Evolutionary conservation across 2,329 filamentous ascomycete species (phyloP).

Genomic region (Trichophyton verrucosum): DNA sequence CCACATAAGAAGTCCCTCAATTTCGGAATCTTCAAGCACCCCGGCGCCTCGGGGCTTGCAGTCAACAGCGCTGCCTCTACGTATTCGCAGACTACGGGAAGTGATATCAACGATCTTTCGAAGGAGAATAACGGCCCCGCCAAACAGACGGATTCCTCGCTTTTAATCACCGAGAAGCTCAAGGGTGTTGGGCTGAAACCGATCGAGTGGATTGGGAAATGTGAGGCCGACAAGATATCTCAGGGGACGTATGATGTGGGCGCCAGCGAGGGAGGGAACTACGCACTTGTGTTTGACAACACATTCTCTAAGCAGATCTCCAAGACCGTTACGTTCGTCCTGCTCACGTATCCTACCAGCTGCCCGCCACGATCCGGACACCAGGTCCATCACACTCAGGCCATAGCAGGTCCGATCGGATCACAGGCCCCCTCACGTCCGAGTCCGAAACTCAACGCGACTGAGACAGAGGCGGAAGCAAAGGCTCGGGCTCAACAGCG

Average conservation of each 20-base stretch:
- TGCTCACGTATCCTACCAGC: slow-evolving; percentile 83
- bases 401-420: slow-evolving; percentile 27
- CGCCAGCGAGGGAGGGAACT: slow-evolving; percentile 71
- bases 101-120: slow-evolving; percentile 21
- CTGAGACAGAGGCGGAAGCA: neutral
- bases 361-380: slow-evolving; percentile 33
- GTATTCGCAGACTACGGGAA: slow-evolving; percentile 20
- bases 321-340: slow-evolving; percentile 87
- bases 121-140: slow-evolving; percentile 20
- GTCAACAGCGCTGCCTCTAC: slow-evolving; percentile 19
- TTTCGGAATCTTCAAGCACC: slow-evolving; percentile 96
- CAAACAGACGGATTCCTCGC: slow-evolving; percentile 48
- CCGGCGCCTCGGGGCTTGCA: slow-evolving; percentile 50
- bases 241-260: slow-evolving; percentile 78
- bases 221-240: slow-evolving; percentile 88
- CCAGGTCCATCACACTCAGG: slow-evolving; percentile 42
- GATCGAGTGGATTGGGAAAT: slow-evolving; percentile 77
- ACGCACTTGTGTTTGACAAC: slow-evolving; percentile 94
- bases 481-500: neutral
- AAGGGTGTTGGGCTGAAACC: slow-evolving; percentile 49
- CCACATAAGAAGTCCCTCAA: slow-evolving; percentile 98
- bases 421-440: neutral
- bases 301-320: slow-evolving; percentile 93
- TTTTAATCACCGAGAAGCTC: slow-evolving; percentile 55
- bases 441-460: slow-evolving; percentile 6